Evolutionary conservation across 371 early-diverging fungal genomes (phyloP).

Genomic region (Mucor mucedo): DNA sequence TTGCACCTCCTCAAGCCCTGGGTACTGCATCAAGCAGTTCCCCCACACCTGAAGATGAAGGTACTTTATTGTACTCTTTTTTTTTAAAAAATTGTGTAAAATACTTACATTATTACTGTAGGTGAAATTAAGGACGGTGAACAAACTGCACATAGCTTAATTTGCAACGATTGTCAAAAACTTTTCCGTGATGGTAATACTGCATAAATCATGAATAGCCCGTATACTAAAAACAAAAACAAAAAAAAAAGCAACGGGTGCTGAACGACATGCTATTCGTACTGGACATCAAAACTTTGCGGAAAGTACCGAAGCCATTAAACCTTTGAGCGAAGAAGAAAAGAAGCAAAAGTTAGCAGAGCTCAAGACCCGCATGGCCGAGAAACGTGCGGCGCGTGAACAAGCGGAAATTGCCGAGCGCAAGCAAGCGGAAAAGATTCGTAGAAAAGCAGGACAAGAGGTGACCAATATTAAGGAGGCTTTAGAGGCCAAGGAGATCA

Average conservation of each 20-base stretch:
- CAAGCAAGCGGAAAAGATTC: constrained; percentile 74
- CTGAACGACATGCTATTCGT: constrained; percentile 83
- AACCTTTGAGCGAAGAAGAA: constrained; percentile 89
- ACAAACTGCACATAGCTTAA: constrained; percentile 75
- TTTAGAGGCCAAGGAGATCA: constrained; percentile 75
- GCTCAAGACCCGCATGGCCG: constrained; percentile 72
- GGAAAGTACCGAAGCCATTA: constrained; percentile 82
- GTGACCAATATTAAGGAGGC: constrained; percentile 72
- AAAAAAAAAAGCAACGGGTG: constrained; percentile 61
- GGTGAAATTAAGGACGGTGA: constrained; percentile 75
- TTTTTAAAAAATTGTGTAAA: too few species aligned
- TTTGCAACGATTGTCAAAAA: constrained; percentile 89
- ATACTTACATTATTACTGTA: not conserved
- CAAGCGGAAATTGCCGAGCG: constrained; percentile 71
- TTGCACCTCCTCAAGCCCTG: constrained; percentile 37
- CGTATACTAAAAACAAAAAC: not conserved
- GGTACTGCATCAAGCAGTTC: constrained; percentile 23
- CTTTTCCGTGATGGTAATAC: constrained; percentile 70
- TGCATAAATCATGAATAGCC: constrained; percentile 21
- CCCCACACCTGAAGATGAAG: too few species aligned
- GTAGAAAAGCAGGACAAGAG: constrained; percentile 85
- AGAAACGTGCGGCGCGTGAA: constrained; percentile 70
- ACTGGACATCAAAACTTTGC: constrained; percentile 88
- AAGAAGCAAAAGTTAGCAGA: constrained; percentile 79
- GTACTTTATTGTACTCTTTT: too few species aligned